Evolutionary conservation across 1,139 yeast genomes (phyloP), one percentile per base, ranked within the genome.

Genomic region (Pichia sp.): DNA sequence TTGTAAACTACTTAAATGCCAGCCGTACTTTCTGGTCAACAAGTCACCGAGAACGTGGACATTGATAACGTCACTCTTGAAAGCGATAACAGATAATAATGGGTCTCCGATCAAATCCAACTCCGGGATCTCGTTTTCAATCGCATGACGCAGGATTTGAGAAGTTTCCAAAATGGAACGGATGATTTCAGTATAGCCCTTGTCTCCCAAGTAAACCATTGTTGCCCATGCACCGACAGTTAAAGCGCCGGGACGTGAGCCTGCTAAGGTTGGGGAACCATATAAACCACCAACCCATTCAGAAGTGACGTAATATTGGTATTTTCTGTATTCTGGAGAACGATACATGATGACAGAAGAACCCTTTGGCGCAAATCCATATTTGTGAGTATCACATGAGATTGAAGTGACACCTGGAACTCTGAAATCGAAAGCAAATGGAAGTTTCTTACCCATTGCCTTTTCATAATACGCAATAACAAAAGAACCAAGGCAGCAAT

Each of bases 171-270:
- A 83, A 46, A 93, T 91, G 17, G 79, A 81, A 47, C 66, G 68
- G 55, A 96, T 85, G 3, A 83, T 76, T 51, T 81, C 63, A 9
- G 68, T 71, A 65, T 93, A 93, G 0, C 98, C 98, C 14, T 79
- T 77, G 48, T 77, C 81, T 34, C 99, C 99, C 48, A 90, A 74
- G 54, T 76, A 74, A 44, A 91, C 68, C 72, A 93, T 70, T 0
- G 97, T 90, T 0, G 96, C 95, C 98, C 98, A 93, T 64, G 98
- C 91, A 0, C 97, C 98, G 15, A 86, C 98, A 76, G 90, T 87
- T 43, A 93, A 72, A 0, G 98, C 98, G 45, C 99, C 99, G 0
- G 98, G 98, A 55, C 98, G 79, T 10, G 96, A 88, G 0, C 99
- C 99, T 0, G 98, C 98, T 45, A 93, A 71, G 0, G 98, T 93